Base-by-base conservation (phyloP, 1,139 yeast genomes). In the Yamadazyma triangularis region DNA sequence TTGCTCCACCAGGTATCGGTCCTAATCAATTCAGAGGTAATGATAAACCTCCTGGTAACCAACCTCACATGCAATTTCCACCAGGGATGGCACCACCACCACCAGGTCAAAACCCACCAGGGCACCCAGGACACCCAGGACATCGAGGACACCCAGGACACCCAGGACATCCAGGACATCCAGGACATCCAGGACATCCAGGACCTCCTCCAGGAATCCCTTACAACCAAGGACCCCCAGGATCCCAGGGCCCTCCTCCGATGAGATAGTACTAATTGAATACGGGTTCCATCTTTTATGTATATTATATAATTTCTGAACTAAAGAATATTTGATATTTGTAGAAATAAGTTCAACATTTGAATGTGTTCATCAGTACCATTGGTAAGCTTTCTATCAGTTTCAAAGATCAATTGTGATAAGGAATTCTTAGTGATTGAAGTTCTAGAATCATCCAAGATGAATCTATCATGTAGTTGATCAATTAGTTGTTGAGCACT, bases 291-390 rank as follows among this genome's bases (percentile, higher is more conserved):
- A 8, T 8, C 24, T 10, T 18, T 8, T 8, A 8, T 7, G 21
- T 10, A 18, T 18, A 10, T 10, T 18, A 18, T 26, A 18, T 18
- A 18, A n/a, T n/a, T n/a, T n/a, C n/a, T n/a, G n/a, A n/a, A n/a
- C n/a, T 51, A 65, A 32, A 70, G 37, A 21, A 60, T 51, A 33
- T 61, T 60, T 2, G 85, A 64, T 3, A 86, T 61, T 44, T 79
- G 74, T 31, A 81, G 57, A 33, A 80, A 59, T 43, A 88, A 65
- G 46, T 86, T 84, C 43, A 91, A 67, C 22, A 93, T 53, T 48
- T 87, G 96, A 23, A 93, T 62, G 39, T 84, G 89, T 52, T 93
- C 99, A 50, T 88, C 95, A 4, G 96, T 77, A 11, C 99, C 98
- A 49, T 79, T 87, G 33, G 79, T 73, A 38, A 93, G 63, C 36